Percentiles rank a stretch among this genome's conserved stretches.
Evolutionary conservation across 768 basidiomycete genomes (phyloP).

Genomic region (Sporobolomyces roseus): DNA sequence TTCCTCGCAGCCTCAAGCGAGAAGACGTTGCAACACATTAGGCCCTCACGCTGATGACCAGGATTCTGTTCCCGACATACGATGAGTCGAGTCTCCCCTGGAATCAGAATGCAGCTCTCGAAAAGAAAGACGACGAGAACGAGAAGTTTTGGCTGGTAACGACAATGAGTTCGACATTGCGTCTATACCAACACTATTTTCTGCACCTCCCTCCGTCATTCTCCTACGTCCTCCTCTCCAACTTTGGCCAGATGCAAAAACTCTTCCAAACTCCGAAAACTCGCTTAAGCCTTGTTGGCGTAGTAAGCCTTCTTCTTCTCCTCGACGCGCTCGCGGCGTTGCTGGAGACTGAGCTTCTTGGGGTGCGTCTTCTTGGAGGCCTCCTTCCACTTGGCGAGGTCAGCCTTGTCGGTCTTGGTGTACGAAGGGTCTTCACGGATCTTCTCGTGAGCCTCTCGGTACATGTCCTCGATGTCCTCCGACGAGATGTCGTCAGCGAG

Average conservation of each 20-base stretch:
- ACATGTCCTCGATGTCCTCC: conserved; percentile 96
- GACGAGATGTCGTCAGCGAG: conserved; percentile 92
- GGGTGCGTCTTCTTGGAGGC: conserved; percentile 70
- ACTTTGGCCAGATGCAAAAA: conserved; percentile 8
- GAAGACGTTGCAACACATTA: too few relatives aligned
- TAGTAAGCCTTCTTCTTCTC: conserved; percentile 57
- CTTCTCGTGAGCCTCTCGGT: conserved; percentile 78
- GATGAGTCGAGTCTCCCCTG: too few relatives aligned
- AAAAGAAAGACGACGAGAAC: too few relatives aligned
- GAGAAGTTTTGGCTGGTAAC: conserved; percentile 4
- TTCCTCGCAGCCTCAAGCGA: too few relatives aligned
- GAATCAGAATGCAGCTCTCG: too few relatives aligned
- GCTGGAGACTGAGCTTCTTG: conserved; percentile 64
- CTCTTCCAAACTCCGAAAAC: background rate
- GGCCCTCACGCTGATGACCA: too few relatives aligned
- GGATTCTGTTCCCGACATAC: too few relatives aligned
- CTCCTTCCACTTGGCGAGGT: conserved; percentile 69
- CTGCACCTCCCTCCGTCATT: conserved; percentile 4
- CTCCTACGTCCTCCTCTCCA: background rate
- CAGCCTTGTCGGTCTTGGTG: conserved; percentile 76
- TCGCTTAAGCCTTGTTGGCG: conserved; percentile 31
- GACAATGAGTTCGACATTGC: background rate
- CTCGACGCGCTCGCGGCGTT: conserved; percentile 76
- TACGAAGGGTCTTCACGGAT: conserved; percentile 90
- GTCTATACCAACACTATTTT: conserved; percentile 1